Evolutionary conservation across 2,329 filamentous ascomycete genomes (phyloP), one percentile per base, ranked within the genome.

Genomic region (Cladophialophora psammophila): DNA sequence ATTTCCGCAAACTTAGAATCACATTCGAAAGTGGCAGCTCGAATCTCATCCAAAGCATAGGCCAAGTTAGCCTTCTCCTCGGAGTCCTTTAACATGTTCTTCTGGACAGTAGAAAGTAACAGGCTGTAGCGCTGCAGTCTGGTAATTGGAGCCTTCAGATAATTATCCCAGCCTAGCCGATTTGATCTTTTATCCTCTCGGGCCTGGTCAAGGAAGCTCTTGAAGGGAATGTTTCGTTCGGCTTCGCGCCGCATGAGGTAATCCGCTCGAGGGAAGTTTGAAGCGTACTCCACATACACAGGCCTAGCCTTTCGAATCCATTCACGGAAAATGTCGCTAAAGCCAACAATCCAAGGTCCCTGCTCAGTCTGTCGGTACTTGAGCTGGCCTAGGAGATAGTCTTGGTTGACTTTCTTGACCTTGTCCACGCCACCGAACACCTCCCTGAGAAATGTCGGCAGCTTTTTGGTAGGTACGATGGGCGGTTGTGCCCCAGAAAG

Each of bases 291-390:
- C 68, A 97, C 89, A 76, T 98, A 99, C 10, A 92, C 90, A 2
- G 86, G 83, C 78, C 90, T 93, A 36, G 95, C 95, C 78, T 97
- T 98, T 70, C 95, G 88, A 69, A 98, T 97, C 95, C 95, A 99
- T 80, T 99, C 95, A 66, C 95, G 86, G 83, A 99, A 98, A 58
- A 99, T 92, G 75, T 98, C 95, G 76, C 94, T 97, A 80, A 97
- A 97, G 2, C 95, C 95, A 12, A 87, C 85, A 66, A 99, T 90
- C 89, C 93, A 99, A 0, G 95, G 95, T 0, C 95, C 95, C 80
- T 99, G 94, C 76, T 98, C 95, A 75, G 95, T 91, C 78, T 99
- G 95, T 32, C 95, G 89, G 77, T 98, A 99, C 76, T 98, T 98
- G 74, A 99, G 86, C 78, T 97, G 94, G 1, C 94, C 91, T 31